These are phyloP conservation scores for Cymbidium sinense DNA, from an alignment of 106 monocot species.

Conservation along the genomic window DNA sequence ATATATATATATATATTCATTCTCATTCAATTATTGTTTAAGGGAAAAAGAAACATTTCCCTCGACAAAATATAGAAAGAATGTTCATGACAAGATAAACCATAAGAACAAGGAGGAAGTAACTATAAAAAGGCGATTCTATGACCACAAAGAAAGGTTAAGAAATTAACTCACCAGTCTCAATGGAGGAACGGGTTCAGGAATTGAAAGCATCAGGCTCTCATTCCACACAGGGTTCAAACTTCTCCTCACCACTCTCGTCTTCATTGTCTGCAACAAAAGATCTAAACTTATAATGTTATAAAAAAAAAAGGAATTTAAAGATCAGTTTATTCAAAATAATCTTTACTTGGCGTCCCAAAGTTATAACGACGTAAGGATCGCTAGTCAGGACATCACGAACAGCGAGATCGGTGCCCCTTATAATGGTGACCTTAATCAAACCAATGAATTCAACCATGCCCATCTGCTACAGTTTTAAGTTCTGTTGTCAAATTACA, in stretches of 20 bases:
- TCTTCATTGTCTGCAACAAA: slow-evolving; percentile 80
- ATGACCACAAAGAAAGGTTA: neutral
- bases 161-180: slow-evolving; percentile 54
- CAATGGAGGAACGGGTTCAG: slow-evolving; percentile 70
- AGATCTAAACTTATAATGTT: neutral
- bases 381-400: slow-evolving; percentile 89
- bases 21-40: too few relatives aligned
- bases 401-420: slow-evolving; percentile 72
- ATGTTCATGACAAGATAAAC: too few relatives aligned
- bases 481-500: neutral
- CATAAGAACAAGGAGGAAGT: neutral
- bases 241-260: slow-evolving; percentile 78
- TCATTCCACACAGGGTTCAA: slow-evolving; percentile 97
- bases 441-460: slow-evolving; percentile 96
- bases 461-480: slow-evolving; percentile 50
- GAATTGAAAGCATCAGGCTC: slow-evolving; percentile 75
- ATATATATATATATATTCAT: too few relatives aligned
- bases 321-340: neutral
- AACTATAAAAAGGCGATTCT: neutral
- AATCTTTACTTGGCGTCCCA: slow-evolving; percentile 72
- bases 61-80: too few relatives aligned
- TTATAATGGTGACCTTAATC: slow-evolving; percentile 76
- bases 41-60: too few relatives aligned
- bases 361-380: slow-evolving; percentile 76
- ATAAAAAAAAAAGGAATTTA: neutral